Evolutionary conservation across 345 rosid genomes (phyloP), one percentile per base, ranked within the genome.

Genomic region (Melaleuca alternifolia): DNA sequence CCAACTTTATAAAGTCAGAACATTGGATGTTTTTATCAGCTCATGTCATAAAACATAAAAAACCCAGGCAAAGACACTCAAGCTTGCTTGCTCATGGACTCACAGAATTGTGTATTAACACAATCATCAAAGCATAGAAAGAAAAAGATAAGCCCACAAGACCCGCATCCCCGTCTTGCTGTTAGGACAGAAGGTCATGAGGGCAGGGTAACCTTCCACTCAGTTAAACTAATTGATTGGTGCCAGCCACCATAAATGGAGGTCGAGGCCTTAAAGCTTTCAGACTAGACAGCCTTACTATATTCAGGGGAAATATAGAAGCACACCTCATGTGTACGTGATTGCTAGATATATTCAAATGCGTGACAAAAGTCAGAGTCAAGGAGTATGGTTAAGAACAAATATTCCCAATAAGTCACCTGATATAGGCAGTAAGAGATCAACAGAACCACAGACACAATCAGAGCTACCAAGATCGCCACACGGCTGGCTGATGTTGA

Each of bases 391-490:
- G 48, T 71, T 37, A 71, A 71, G 46, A 65, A 65, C 24, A 33
- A 20, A 0, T 0, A 5, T 1, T 71, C 79, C 9, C 2, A 71
- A 71, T 37, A 21, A 37, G 24, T 51, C 90, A 97, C 99, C 98
- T 97, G 99, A 91, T 96, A 97, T 77, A 94, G 89, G 89, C 99
- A 96, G 89, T 97, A 97, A 82, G 97, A 88, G 85, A 96, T 83
- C 92, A 97, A 87, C 93, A 97, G 90, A 6, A 28, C 24, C 46
- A 91, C 18, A 1, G 98, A 96, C 44, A 95, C 18, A 56, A 94
- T 79, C 30, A 97, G 92, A 16, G 94, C 94, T 89, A 95, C 89
- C 91, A 97, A 89, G 50, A 96, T 91, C 2, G 98, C 94, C 21
- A 94, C 85, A 86, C 89, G 96, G 86, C 94, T 94, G 90, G 95